Percentiles rank a stretch among this genome's conserved stretches.
phyloP scores from a whole-genome alignment of 495 filamentous ascomycete species.

The Platismatia glauca region DNA sequence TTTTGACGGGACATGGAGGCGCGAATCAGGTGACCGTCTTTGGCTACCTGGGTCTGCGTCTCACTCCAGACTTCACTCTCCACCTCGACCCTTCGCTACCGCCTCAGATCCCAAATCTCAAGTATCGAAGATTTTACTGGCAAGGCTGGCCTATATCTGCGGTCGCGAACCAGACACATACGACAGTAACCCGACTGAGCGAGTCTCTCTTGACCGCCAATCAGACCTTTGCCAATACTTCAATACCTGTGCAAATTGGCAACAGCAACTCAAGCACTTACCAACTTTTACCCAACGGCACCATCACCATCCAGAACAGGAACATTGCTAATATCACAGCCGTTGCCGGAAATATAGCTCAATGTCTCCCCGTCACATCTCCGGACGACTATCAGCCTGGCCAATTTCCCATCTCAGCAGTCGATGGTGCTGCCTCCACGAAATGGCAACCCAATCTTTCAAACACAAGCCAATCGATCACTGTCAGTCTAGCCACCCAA shows the following conservation, averaged over 20 bases:
- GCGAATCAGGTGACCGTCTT: slow-evolving; percentile 53
- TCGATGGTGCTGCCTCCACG: slow-evolving; percentile 62
- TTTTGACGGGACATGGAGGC: slow-evolving; percentile 59
- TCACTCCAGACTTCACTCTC: slow-evolving; percentile 42
- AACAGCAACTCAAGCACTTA: slow-evolving; percentile 34
- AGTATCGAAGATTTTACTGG: slow-evolving; percentile 62
- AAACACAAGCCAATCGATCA: slow-evolving; percentile 37
- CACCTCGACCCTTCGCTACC: slow-evolving; percentile 52
- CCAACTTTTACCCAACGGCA: slow-evolving; percentile 40
- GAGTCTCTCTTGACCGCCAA: slow-evolving; percentile 36
- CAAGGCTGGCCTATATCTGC: slow-evolving; percentile 57
- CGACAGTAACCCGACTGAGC: slow-evolving; percentile 45
- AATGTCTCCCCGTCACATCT: slow-evolving; percentile 53
- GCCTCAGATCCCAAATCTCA: slow-evolving; percentile 52
- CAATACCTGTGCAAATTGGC: slow-evolving; percentile 46
- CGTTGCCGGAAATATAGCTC: slow-evolving; percentile 51
- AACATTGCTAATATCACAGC: slow-evolving; percentile 39
- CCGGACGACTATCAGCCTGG: slow-evolving; percentile 46
- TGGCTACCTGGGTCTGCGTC: slow-evolving; percentile 52
- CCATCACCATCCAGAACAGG: slow-evolving; percentile 53
- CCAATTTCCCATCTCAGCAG: slow-evolving; percentile 62
- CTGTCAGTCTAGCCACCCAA: slow-evolving; percentile 42
- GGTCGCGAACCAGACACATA: slow-evolving; percentile 56
- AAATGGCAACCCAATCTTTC: slow-evolving; percentile 59
- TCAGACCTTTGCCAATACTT: slow-evolving; percentile 36